Evolutionary conservation across 2,329 filamentous ascomycete species (phyloP).

Genomic region (Chaetomium globosum): DNA sequence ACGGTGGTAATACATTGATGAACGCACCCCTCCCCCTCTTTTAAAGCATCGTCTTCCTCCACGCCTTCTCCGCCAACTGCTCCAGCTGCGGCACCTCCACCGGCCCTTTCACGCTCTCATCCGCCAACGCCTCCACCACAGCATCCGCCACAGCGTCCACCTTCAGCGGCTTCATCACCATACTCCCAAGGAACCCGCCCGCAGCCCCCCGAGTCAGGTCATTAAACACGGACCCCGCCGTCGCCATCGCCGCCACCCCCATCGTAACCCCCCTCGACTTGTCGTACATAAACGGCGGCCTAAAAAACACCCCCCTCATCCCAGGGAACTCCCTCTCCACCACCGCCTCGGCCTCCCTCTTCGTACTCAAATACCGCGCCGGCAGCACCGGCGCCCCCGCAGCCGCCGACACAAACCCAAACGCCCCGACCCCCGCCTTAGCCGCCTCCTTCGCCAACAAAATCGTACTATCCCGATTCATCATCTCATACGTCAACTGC

Average conservation of each 20-base stretch:
- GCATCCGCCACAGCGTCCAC: slow-evolving; percentile 87
- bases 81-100: slow-evolving; percentile 82
- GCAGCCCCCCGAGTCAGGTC: slow-evolving; percentile 74
- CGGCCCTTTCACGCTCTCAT: slow-evolving; percentile 71
- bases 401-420: slow-evolving; percentile 87
- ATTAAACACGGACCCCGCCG: slow-evolving; percentile 76
- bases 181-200: slow-evolving; percentile 73
- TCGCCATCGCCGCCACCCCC: slow-evolving; percentile 77
- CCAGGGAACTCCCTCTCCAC: slow-evolving; percentile 72
- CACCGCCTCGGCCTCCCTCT: slow-evolving; percentile 81
- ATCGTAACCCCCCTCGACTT: slow-evolving; percentile 77
- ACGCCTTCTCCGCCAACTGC: slow-evolving; percentile 74
- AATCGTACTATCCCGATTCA: slow-evolving; percentile 92
- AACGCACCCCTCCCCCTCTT: not conserved
- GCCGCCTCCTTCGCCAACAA: slow-evolving; percentile 77
- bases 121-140: slow-evolving; percentile 80
- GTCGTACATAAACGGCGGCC: slow-evolving; percentile 90
- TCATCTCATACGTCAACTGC: slow-evolving; percentile 88
- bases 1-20: slow-evolving; percentile 21
- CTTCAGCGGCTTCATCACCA: slow-evolving; percentile 79
- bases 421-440: slow-evolving; percentile 65
- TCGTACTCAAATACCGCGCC: slow-evolving; percentile 82
- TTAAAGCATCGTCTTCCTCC: slow-evolving; percentile 89
- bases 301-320: slow-evolving; percentile 79
- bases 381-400: slow-evolving; percentile 84